Evolutionary conservation across 495 filamentous ascomycete genomes (phyloP), one percentile per base, ranked within the genome.

Genomic region (Aspergillus asperescens): DNA sequence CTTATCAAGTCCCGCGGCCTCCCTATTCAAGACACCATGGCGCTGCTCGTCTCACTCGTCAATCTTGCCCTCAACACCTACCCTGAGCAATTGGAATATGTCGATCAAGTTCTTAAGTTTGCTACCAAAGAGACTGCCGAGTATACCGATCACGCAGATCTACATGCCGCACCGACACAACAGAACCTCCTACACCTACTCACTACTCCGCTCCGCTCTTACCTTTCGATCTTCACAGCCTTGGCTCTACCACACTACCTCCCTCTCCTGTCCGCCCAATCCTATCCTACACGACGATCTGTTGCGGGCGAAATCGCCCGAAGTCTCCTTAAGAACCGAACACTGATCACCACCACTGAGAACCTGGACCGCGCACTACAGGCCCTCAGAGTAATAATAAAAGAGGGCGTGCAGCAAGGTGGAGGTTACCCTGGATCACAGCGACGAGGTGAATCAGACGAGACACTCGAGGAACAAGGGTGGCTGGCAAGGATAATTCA

Each of bases 1-100:
- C 77, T 98, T 38, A 90, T 97, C 56, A 89, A 88, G 67, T 85
- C 86, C 15, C 90, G 96, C 61, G 84, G 88, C 56, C 76, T 98
- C 50, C 85, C 90, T 4, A 95, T 98, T 48, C 89, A 95, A 66
- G 93, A 98, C 67, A 95, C 87, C 18, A 93, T 92, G 57, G 93
- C 90, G 10, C 74, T 97, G 24, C 76, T 96, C 29, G 91, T 94
- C 20, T 98, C 93, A 5, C 78, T 98, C 29, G 81, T 88, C 12
- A 96, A 97, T 62, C 80, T 98, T 42, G 89, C 93, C 10, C 77
- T 98, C 57, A 96, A 94, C 62, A 92, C 96, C 55, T 96, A 97
- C 60, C 92, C 94, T 3, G 85, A 93, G 31, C 81, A 84, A 45
- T 71, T 98, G 55, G 91, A 96, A 72, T 97, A 96, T 64, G 89